Evolutionary conservation across 2,329 filamentous ascomycete species (phyloP), one percentile per base, ranked within the genome.

Genomic region (Hymenoscyphus fraxineus): DNA sequence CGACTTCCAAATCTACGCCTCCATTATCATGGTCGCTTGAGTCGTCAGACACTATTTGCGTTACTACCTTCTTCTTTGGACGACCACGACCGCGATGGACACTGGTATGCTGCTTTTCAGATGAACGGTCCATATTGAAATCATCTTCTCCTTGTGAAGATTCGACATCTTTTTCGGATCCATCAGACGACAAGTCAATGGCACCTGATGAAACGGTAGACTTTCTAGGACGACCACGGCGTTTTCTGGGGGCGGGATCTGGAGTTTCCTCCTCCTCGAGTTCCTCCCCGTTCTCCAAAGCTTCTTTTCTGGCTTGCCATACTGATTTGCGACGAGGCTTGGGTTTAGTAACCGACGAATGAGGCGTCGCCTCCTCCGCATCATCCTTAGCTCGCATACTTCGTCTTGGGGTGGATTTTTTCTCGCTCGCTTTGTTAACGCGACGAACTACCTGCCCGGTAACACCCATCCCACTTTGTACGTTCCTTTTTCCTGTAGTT

Each of bases 231-330:
- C 22, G 19, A 58, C 57, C 38, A 31, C 41, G 41, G 2, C 41
- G 44, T 51, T 9, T 22, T 12, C 27, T 47, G 40, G 22, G 13
- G 10, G 22, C 40, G n/a, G 31, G 32, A 13, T 44, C 44, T 39
- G 41, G 63, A 6, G 16, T 12, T 22, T 59, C 27, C 22, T 59
- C 27, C 7, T 59, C 44, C 10, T 51, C 44, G 7, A 51, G n/a
- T 22, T 51, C 66, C 13, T 62, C 64, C 6, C 61, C 63, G 16
- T 54, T 39, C 61, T 71, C 65, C 41, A 65, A 56, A 3, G 67
- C 70, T 59, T 72, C 67, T 39, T 71, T 73, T 13, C 70, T 67
- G 40, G 69, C 66, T 60, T 73, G 69, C 72, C 72, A 73, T 51
- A 64, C 67, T 13, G 71, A 73, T 41, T 69, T 71, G 32, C 70